phyloP scores from a whole-genome alignment of 345 rosid genomes.

The Pugionium cornutum region DNA sequence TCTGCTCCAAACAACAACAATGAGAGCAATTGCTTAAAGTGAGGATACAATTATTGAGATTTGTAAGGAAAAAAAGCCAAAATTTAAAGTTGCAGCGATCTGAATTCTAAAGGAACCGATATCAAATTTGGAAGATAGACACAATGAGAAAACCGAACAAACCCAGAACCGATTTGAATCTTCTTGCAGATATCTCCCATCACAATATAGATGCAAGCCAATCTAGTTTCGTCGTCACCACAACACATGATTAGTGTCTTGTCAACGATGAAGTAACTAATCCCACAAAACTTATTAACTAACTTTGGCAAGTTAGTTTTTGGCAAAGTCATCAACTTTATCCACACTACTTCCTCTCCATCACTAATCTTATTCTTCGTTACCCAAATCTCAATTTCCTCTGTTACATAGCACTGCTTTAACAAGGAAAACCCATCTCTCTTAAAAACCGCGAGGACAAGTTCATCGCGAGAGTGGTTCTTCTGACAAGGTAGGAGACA shows the following conservation, averaged over 20 bases:
- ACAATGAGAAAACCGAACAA: neutral
- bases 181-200: slow-evolving; percentile 21
- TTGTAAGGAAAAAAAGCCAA: no score
- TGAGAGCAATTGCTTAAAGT: no score
- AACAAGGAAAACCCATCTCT: slow-evolving; percentile 13
- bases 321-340: slow-evolving; percentile 1
- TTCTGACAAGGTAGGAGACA: slow-evolving; percentile 19
- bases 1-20: no score
- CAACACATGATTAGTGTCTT: slow-evolving; percentile 27
- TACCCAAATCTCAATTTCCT: slow-evolving; percentile 20
- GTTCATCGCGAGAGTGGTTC: neutral
- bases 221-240: neutral
- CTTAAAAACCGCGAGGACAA: neutral
- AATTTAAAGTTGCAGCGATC: neutral
- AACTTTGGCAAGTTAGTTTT: neutral
- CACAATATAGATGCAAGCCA: slow-evolving; percentile 7
- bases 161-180: neutral
- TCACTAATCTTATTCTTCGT: slow-evolving; percentile 3
- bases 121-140: neutral
- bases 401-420: neutral
- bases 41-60: no score
- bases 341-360: slow-evolving; percentile 12
- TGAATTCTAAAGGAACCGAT: neutral
- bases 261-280: slow-evolving; percentile 12
- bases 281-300: neutral